A percentile compares a stretch with the other conserved stretches of the same genome.
Conservation (phyloP, 2,329 filamentous ascomycete species). For the Periconia sp. region DNA sequence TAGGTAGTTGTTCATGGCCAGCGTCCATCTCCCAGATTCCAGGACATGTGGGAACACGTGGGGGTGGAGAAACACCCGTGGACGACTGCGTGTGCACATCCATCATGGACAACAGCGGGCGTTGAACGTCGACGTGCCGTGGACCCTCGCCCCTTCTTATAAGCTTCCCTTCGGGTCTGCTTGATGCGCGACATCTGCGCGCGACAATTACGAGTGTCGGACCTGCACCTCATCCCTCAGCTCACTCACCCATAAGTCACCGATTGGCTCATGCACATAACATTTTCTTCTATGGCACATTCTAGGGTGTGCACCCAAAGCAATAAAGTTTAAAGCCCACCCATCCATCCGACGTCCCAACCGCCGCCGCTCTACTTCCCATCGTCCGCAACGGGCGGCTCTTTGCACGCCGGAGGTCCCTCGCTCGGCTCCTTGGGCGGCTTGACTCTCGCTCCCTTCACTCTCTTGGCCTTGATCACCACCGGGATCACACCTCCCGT, state of each 20-base stretch:
- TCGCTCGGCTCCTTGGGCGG: slow-evolving; percentile 37
- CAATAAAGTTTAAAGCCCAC: neutral
- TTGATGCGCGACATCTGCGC: neutral
- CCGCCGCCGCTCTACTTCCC: neutral
- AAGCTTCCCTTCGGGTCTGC: neutral
- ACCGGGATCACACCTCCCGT: slow-evolving; percentile 71
- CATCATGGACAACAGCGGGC: no score
- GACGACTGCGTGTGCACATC: no score
- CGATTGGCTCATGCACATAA: neutral
- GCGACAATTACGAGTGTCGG: neutral
- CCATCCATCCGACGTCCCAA: neutral
- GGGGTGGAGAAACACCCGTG: no score
- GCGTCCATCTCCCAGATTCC: no score
- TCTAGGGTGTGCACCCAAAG: neutral
- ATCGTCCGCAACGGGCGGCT: neutral
- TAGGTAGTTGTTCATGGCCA: no score
- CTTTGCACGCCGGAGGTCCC: slow-evolving; percentile 29
- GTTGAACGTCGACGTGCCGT: neutral
- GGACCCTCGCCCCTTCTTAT: neutral
- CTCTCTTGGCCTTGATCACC: slow-evolving; percentile 60
- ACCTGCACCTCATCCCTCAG: neutral
- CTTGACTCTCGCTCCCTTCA: slow-evolving; percentile 31
- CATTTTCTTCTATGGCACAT: neutral
- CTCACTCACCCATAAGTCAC: neutral
- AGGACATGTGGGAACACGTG: no score